phyloP scores from a whole-genome alignment of 1,139 yeast genomes.

The Yamadazyma jaroonii region DNA sequence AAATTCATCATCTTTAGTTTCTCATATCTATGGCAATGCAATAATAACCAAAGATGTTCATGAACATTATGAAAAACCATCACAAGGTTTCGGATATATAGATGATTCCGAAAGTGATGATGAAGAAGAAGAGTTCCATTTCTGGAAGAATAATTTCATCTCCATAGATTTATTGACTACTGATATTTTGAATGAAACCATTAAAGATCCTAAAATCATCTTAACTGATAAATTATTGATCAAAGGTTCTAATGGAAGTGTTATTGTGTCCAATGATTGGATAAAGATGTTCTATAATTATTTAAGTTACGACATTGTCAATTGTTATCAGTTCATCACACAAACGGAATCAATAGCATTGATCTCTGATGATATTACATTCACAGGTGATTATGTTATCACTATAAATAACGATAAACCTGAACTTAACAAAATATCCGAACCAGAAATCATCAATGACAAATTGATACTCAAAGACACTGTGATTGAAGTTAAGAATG shows the following conservation, averaged over 20 bases:
- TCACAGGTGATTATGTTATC: constrained; percentile 25
- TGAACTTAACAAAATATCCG: constrained; percentile 1
- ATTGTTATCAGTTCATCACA: constrained; percentile 5
- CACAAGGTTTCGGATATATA: constrained; percentile 38
- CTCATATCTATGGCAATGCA: not conserved
- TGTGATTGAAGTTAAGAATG: constrained; percentile 1
- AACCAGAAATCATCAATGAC: not conserved
- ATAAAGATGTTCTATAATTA: constrained; percentile 3
- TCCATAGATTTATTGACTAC: constrained; percentile 7
- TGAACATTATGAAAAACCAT: too few species aligned
- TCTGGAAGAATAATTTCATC: constrained; percentile 7
- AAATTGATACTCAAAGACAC: not conserved
- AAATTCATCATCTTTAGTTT: not conserved
- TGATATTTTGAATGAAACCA: constrained; percentile 10
- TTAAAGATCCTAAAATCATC: not conserved
- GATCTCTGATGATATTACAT: constrained; percentile 23
- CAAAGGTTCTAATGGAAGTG: not conserved
- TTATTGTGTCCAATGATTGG: constrained; percentile 12
- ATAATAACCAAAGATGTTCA: not conserved
- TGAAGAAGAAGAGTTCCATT: not conserved
- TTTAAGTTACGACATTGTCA: constrained; percentile 4
- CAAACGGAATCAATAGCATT: constrained; percentile 13
- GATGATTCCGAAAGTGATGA: constrained; percentile 22
- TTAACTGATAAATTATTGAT: constrained; percentile 1
- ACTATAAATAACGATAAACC: constrained; percentile 3